Evolutionary conservation across 2,329 filamentous ascomycete species (phyloP), one percentile per base, ranked within the genome.

Genomic region (Botrytis hyacinthi): DNA sequence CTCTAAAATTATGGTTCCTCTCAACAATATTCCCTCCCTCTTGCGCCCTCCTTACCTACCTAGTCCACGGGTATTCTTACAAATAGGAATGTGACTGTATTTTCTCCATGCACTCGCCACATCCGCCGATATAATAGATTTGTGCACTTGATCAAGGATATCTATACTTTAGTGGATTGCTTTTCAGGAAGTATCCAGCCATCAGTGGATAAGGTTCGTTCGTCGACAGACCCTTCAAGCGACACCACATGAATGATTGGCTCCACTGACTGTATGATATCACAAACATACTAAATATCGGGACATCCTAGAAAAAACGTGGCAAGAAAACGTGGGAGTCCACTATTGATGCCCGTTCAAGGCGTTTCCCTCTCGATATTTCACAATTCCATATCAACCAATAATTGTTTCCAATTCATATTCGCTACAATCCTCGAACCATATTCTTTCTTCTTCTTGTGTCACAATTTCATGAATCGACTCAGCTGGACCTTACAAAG

Each of bases 241-340:
- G 63, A 32, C 32, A 51, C 63, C 63, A 66, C 29, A 37, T 2
- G 29, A 66, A 44, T n/a, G 32, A 4, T 22, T 65, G 29, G 6
- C 44, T 46, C 44, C 63, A 66, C 32, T 32, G n/a, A n/a, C 42
- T 63, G 46, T 20, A 63, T 63, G 40, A 51, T 48, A 68, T 54
- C 65, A 40, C 44, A 54, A 54, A 37, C n/a, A 35, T 26, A 40
- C 18, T 22, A 67, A 51, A 37, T 2, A 12, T 67, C 46, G 65
- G 51, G 51, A 59, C 22, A 71, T 71, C 69, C 69, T 10, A 22
- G 69, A 0, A 35, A 71, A 71, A 71, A 71, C 69, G 57, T 71
- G 69, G 69, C 69, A 54, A 51, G 59, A 71, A 71, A 71, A 71
- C 69, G 69, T 71, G 69, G 69, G 59, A 71, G 69, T 37, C 69